Base-by-base conservation (phyloP, 306 rosid species). In the Parietaria judaica region DNA sequence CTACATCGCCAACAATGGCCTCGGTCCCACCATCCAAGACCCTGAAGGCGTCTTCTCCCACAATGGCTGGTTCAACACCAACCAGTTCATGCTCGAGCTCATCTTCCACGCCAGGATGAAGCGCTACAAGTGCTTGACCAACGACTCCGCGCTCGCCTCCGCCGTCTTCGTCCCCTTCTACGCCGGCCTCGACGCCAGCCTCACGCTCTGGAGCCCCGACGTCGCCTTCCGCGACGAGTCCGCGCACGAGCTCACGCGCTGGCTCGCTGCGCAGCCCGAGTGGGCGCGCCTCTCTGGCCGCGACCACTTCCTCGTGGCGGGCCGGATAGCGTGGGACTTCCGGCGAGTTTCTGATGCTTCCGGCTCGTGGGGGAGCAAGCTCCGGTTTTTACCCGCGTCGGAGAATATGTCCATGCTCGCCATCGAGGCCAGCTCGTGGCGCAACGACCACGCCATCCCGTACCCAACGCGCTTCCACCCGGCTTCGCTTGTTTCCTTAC, bases 291-390 rank as follows among this genome's bases (percentile, higher is more conserved):
- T 92, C 94, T 84, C 67, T 76, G 98, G 98, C 1, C 81, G 94
- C 43, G 98, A 92, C 45, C 96, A 92, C 76, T 92, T 92, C 76
- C 67, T 86, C 48, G 66, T 92, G 60, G 85, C 84, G 0, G 98
- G 96, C 6, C 80, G 98, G 68, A 92, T 92, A 66, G 70, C 98
- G 39, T 92, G 96, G 98, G 96, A 88, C 81, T 92, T 86, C 52
- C 84, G 98, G 60, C 77, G 98, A 58, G 78, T 82, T 50, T 52
- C 47, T 31, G 95, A 87, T 58, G 52, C 77, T 10, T 50, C 34
- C 7, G 76, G 92, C 0, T 81, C 72, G 14, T 92, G 98, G 98
- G 96, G 98, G 23, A 92, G 85, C 60, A 86, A 82, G 45, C 74
- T 92, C 36, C 79, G 96, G 37, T 92, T 86, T 51, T 16, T 92